phyloP scores from a whole-genome alignment of 2,329 filamentous ascomycete species.

The Paraphaeosphaeria minitans region DNA sequence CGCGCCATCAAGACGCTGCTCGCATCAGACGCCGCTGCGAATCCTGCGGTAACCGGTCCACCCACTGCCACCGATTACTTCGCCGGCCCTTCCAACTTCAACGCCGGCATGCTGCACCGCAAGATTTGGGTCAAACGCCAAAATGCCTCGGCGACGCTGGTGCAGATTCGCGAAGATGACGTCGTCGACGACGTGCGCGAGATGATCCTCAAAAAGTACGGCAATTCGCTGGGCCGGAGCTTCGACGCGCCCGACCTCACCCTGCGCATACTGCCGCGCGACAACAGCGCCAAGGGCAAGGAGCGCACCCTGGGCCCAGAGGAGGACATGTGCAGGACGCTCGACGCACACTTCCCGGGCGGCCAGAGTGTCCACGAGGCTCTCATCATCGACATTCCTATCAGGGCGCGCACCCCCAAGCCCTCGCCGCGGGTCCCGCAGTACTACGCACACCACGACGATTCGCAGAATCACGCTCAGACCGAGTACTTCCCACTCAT shows the following conservation, averaged over 20 bases:
- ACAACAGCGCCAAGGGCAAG: slow-evolving; percentile 52
- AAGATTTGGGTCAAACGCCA: slow-evolving; percentile 96
- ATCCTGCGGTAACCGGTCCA: slow-evolving; percentile 29
- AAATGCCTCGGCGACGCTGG: slow-evolving; percentile 81
- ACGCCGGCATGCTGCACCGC: slow-evolving; percentile 57
- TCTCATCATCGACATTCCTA: slow-evolving; percentile 83
- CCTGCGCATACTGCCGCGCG: slow-evolving; percentile 76
- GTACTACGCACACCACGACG: slow-evolving; percentile 64
- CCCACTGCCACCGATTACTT: slow-evolving; percentile 48
- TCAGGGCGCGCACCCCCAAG: slow-evolving; percentile 73
- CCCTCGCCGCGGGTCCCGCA: slow-evolving; percentile 70
- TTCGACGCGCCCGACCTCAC: slow-evolving; percentile 92
- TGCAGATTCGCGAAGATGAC: slow-evolving; percentile 84
- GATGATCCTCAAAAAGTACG: slow-evolving; percentile 89
- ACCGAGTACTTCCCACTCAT: slow-evolving; percentile 84
- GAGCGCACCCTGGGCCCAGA: slow-evolving; percentile 83
- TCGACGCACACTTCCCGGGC: slow-evolving; percentile 83
- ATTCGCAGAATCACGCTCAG: slow-evolving; percentile 66
- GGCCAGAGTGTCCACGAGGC: slow-evolving; percentile 90
- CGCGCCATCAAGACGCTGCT: slow-evolving; percentile 60
- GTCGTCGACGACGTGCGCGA: slow-evolving; percentile 94
- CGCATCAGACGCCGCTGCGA: slow-evolving; percentile 44
- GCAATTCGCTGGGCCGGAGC: slow-evolving; percentile 84
- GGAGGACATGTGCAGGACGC: slow-evolving; percentile 75
- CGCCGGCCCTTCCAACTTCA: slow-evolving; percentile 39